These are phyloP conservation scores for Aspergillus vadensis DNA, from an alignment of 2,329 filamentous ascomycete species.

Conservation along the genomic window DNA sequence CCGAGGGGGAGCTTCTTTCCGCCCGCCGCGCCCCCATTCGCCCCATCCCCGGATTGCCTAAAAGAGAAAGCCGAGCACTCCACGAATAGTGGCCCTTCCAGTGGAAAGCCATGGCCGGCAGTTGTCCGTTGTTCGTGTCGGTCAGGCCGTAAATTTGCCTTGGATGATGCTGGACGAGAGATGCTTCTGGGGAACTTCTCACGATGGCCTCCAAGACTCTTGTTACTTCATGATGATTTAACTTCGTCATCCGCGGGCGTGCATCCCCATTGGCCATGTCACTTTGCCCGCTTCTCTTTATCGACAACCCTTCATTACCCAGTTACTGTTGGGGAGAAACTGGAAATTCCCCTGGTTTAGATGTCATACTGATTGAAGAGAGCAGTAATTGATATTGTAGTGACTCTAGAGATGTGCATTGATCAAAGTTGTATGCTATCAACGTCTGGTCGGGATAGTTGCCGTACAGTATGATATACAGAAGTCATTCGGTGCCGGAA, in stretches of 20 bases:
- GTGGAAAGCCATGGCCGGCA: neutral
- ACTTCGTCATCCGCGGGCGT: neutral
- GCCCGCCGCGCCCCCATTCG: slow-evolving; percentile 14
- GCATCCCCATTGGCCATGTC: neutral
- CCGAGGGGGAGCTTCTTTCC: slow-evolving; percentile 9
- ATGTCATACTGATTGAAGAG: neutral
- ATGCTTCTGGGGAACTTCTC: neutral
- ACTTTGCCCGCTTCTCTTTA: neutral
- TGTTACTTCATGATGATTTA: slow-evolving; percentile 11
- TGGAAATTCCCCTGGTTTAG: neutral
- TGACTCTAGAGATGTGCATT: neutral
- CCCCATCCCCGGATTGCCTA: slow-evolving; percentile 19
- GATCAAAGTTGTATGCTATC: neutral
- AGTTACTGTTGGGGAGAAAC: neutral
- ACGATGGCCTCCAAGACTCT: neutral
- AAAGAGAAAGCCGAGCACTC: slow-evolving; percentile 15
- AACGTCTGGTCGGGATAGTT: neutral
- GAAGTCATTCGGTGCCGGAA: neutral
- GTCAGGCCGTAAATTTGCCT: neutral
- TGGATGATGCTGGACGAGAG: neutral
- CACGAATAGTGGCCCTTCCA: neutral
- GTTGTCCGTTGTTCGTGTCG: neutral
- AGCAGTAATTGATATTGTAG: neutral
- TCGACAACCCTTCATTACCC: neutral
- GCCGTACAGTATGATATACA: neutral